phyloP scores from a whole-genome alignment of 495 filamentous ascomycete species.

The Hypoxylon crocopeplum region DNA sequence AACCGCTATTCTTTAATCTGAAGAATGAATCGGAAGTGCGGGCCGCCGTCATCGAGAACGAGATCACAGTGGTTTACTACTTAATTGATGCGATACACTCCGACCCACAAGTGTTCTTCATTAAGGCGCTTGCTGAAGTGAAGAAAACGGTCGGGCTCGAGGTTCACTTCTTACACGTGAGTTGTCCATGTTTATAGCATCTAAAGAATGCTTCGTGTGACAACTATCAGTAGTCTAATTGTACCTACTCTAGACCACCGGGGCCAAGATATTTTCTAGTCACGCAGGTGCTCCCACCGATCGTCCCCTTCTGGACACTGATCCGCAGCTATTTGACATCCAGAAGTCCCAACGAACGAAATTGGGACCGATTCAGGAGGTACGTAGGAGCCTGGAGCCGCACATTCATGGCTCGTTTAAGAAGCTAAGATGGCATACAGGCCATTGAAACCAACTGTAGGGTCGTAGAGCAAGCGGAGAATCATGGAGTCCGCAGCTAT shows the following conservation, averaged over 20 bases:
- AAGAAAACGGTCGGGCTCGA: conserved; percentile 46
- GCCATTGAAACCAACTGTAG: conserved; percentile 42
- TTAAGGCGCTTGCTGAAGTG: conserved; percentile 51
- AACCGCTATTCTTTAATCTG: conserved; percentile 46
- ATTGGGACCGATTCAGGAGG: not conserved
- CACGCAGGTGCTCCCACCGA: conserved; percentile 43
- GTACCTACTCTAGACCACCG: conserved; percentile 37
- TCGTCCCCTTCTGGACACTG: conserved; percentile 49
- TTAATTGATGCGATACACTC: conserved; percentile 43
- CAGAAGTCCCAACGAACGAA: conserved; percentile 39
- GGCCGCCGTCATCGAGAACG: conserved; percentile 44
- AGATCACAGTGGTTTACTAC: conserved; percentile 54
- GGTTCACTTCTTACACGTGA: conserved; percentile 54
- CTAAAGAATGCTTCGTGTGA: no score
- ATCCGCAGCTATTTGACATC: conserved; percentile 50
- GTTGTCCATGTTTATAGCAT: no score
- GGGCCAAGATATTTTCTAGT: conserved; percentile 42
- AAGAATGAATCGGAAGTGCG: conserved; percentile 39
- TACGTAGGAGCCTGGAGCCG: not conserved
- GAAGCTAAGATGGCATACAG: conserved; percentile 33
- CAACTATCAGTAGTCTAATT: no score
- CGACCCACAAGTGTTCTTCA: conserved; percentile 41
- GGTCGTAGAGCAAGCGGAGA: conserved; percentile 48
- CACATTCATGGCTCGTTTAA: no score
- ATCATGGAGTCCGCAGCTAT: conserved; percentile 51